Evolutionary conservation across 208 protist genomes (phyloP).

Genomic region (Trypanosoma lewisi): DNA sequence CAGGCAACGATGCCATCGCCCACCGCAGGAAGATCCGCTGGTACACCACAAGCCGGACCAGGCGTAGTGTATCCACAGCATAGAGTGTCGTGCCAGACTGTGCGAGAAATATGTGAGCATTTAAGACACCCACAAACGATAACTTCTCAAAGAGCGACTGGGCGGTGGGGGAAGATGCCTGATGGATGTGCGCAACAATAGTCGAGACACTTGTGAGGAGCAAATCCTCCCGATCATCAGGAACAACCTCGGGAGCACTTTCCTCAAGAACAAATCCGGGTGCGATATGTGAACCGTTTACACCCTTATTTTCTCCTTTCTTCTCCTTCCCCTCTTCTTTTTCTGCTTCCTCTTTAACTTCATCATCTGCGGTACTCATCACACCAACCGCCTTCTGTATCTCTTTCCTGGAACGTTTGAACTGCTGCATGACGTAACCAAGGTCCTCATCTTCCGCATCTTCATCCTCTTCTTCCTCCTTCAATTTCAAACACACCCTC

Average conservation of each 20-base stretch:
- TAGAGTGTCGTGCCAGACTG: conserved; percentile 74
- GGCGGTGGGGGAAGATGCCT: conserved; percentile 44
- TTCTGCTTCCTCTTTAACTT: conserved; percentile 17
- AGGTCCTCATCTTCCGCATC: conserved; percentile 24
- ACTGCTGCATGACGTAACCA: conserved; percentile 54
- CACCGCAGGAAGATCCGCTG: conserved; percentile 84
- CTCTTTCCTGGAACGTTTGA: conserved; percentile 43
- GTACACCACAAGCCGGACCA: conserved; percentile 64
- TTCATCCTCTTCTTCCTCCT: conserved; percentile 20
- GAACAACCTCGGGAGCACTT: not conserved
- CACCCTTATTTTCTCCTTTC: not conserved
- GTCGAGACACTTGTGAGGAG: conserved; percentile 29
- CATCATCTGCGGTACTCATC: conserved; percentile 3
- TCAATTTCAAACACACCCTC: conserved; percentile 6
- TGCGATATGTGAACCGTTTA: not conserved
- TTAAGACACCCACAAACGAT: conserved; percentile 56
- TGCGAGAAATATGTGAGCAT: conserved; percentile 52
- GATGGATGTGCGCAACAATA: conserved; percentile 40
- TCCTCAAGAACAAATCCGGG: not conserved
- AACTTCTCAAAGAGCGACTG: conserved; percentile 55
- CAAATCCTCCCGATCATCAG: not conserved
- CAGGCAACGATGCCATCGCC: conserved; percentile 43
- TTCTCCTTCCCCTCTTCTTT: not conserved
- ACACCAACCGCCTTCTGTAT: conserved; percentile 17
- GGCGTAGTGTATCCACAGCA: conserved; percentile 55